Conservation (phyloP, 2,329 filamentous ascomycete species). For the Talaromyces sp. region DNA sequence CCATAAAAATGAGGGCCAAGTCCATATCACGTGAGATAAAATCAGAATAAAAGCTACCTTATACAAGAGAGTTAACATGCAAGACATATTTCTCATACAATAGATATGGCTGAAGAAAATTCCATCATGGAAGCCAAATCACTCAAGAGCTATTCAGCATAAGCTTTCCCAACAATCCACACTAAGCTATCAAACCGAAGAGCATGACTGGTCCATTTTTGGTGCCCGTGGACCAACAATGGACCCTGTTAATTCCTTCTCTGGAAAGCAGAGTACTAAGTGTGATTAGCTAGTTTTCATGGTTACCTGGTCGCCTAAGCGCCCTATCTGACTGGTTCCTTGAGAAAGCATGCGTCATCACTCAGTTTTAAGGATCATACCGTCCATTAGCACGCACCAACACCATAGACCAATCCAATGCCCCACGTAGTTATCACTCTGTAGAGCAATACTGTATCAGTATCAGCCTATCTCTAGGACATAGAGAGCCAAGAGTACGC, state of each 20-base stretch:
- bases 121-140: not conserved
- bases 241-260: not conserved
- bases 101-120: not conserved
- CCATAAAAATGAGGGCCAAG: not conserved
- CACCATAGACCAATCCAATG: too few species aligned
- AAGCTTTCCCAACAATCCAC: not conserved
- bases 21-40: not conserved
- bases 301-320: not conserved
- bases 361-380: too few species aligned
- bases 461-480: too few species aligned
- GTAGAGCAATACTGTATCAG: too few species aligned
- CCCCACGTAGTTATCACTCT: too few species aligned
- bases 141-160: not conserved
- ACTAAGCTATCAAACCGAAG: too few species aligned
- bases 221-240: too few species aligned
- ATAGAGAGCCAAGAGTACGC: too few species aligned
- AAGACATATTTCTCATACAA: not conserved
- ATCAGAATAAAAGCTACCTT: not conserved
- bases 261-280: not conserved
- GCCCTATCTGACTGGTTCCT: not conserved
- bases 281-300: not conserved
- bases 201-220: too few species aligned
- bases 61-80: not conserved
- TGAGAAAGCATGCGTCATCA: not conserved
- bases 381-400: too few species aligned